Conservation (phyloP, 768 basidiomycete species). For the Postia placenta region DNA sequence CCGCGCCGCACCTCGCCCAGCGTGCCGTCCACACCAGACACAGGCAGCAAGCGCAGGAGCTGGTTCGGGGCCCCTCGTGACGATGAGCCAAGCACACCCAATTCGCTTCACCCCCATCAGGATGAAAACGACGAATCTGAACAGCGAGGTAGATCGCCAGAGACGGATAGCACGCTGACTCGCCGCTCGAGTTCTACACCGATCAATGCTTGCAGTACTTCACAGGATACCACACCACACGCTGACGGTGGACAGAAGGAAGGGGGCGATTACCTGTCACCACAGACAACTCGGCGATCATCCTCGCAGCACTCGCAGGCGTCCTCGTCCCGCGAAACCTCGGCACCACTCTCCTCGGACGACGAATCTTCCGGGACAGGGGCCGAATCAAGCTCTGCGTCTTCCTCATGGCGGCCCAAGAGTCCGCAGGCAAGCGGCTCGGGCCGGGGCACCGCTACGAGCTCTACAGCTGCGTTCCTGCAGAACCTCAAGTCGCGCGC, state of each 20-base stretch:
- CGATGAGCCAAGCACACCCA: slow-evolving; percentile 26
- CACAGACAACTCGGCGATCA: slow-evolving; percentile 28
- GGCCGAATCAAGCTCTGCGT: slow-evolving; percentile 23
- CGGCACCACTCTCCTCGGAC: slow-evolving; percentile 30
- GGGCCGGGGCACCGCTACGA: slow-evolving; percentile 23
- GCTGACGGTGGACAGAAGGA: not conserved
- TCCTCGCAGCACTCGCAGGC: slow-evolving; percentile 38
- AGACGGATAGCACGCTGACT: slow-evolving; percentile 3
- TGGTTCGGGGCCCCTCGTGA: slow-evolving; percentile 50
- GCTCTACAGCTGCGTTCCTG: slow-evolving; percentile 60
- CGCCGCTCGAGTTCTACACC: slow-evolving; percentile 14
- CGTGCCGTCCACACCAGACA: slow-evolving; percentile 1
- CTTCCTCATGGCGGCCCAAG: slow-evolving; percentile 13
- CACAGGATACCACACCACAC: slow-evolving; percentile 1
- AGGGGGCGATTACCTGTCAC: slow-evolving; percentile 8
- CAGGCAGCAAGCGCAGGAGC: slow-evolving; percentile 33
- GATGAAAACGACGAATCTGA: slow-evolving; percentile 5
- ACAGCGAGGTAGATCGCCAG: slow-evolving; percentile 11
- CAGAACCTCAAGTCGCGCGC: slow-evolving; percentile 73
- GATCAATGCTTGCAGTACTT: not conserved
- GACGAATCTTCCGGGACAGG: slow-evolving; percentile 12
- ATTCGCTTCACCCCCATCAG: not conserved
- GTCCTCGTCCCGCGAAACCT: slow-evolving; percentile 29
- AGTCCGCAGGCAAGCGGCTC: slow-evolving; percentile 7
- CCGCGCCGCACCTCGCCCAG: slow-evolving; percentile 15